Percentiles rank a stretch among this genome's conserved stretches.
phyloP scores from a whole-genome alignment of 208 protist species.

The Trypanosoma congolense region DNA sequence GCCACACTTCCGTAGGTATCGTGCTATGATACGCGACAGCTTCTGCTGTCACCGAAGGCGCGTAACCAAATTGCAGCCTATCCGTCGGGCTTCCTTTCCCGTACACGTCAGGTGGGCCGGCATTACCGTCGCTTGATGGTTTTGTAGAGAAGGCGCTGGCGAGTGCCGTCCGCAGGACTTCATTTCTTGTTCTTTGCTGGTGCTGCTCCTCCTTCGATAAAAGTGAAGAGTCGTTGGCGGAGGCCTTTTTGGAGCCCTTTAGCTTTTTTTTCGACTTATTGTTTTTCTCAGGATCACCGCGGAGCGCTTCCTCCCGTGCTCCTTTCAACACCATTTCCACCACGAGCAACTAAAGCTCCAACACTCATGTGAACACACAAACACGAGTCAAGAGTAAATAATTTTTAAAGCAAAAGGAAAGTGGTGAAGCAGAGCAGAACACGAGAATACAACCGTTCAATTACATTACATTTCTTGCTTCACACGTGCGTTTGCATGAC shows the following conservation, averaged over 20 bases:
- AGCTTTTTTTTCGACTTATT: background rate
- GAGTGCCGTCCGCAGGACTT: slow-evolving; percentile 29
- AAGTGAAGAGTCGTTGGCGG: background rate
- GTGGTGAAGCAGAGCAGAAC: background rate
- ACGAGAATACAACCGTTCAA: background rate
- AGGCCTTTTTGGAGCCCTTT: background rate
- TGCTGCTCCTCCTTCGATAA: background rate
- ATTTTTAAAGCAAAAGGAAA: background rate
- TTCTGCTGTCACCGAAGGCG: slow-evolving; percentile 60
- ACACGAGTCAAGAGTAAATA: no score
- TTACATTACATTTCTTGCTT: no score
- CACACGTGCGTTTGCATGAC: no score
- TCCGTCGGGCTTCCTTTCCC: slow-evolving; percentile 74
- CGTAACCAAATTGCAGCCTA: slow-evolving; percentile 84
- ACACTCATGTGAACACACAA: no score
- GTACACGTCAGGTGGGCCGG: slow-evolving; percentile 46
- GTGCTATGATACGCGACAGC: slow-evolving; percentile 68
- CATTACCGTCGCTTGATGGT: background rate
- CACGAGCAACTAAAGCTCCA: background rate
- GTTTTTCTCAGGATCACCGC: background rate
- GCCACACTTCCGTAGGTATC: slow-evolving; percentile 41
- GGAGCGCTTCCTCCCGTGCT: background rate
- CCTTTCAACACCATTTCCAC: background rate
- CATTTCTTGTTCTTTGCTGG: slow-evolving; percentile 12
- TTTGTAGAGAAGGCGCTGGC: slow-evolving; percentile 16